Base-by-base conservation (phyloP, 2,329 filamentous ascomycete genomes). In the Colletotrichum aenigma region DNA sequence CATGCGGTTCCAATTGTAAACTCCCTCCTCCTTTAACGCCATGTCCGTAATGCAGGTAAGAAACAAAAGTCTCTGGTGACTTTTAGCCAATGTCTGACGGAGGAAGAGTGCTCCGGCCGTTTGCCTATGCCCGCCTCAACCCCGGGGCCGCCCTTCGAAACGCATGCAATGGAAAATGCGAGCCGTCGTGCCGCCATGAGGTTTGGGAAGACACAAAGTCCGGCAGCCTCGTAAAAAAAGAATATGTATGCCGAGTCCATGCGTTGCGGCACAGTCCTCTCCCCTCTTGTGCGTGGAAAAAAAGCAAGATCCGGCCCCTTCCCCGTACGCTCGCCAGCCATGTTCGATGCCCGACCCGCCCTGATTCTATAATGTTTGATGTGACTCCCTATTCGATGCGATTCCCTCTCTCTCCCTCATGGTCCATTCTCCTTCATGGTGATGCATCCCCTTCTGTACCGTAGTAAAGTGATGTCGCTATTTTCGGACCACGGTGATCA, bases 401-500 rank as follows among this genome's bases (percentile, higher is more conserved):
- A 15, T 34, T 15, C 15, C 58, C 6, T 2, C 28, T 12, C 16
- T 18, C 24, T 26, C 13, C 3, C 3, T 7, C 58, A 6, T 9
- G 18, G 4, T 15, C 12, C 56, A 52, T 68, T 32, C 24, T 34
- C 36, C 55, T 32, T 26, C 38, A 18, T 26, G 26, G n/a, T n/a
- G 43, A 52, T 30, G 34, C n/a, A 34, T 32, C 38, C 34, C 48
- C 21, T 52, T 18, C 24, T 15, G 38, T 26, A 3, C 3, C 6
- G 24, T 0, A 30, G 55, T 6, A 30, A 28, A 16, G 55, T 26
- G 55, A 30, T 58, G 55, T 18, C 24, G 28, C 26, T 28, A 21
- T 28, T 21, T 52, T 52, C 43, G 43, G n/a, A 52, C 6, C 43
- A 12, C 34, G 10, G 60, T 48, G 26, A 38, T 73, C 36, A 93